A percentile compares a stretch with the other conserved stretches of the same genome.
Evolutionary conservation across 345 rosid species (phyloP).

Genomic region (Melastoma malabathricum): DNA sequence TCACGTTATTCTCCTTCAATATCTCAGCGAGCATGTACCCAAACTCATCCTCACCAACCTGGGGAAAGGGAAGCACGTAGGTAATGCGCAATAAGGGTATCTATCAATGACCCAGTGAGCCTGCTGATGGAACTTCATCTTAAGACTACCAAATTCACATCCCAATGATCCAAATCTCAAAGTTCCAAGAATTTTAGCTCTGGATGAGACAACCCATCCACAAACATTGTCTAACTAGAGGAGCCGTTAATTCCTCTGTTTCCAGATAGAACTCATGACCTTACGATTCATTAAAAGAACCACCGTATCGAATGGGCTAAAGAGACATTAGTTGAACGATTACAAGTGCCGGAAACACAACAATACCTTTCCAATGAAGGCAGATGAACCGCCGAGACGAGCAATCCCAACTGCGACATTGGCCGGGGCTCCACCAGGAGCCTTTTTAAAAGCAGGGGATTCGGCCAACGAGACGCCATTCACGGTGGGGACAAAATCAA

Average conservation of each 20-base stretch:
- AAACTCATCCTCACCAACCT: slow-evolving; percentile 98
- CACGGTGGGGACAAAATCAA: slow-evolving; percentile 82
- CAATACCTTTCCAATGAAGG: slow-evolving; percentile 81
- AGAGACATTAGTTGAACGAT: no score
- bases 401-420: slow-evolving; percentile 92
- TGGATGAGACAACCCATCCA: no score
- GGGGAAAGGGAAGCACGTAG: slow-evolving; percentile 1
- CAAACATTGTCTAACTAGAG: no score
- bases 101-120: neutral
- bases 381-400: slow-evolving; percentile 88
- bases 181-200: no score
- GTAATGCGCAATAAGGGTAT: neutral
- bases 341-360: neutral
- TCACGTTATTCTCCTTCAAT: slow-evolving; percentile 74
- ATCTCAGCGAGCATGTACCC: slow-evolving; percentile 91
- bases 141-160: neutral
- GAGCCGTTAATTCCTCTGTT: no score
- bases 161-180: no score
- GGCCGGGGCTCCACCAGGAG: slow-evolving; percentile 97
- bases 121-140: neutral
- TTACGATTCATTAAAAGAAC: no score
- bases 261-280: no score
- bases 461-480: slow-evolving; percentile 79
- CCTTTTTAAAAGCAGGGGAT: slow-evolving; percentile 83
- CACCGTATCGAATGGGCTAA: no score